Evolutionary conservation across 1,284 basidiomycete species (phyloP), one percentile per base, ranked within the genome.

Genomic region (Trametes polyzona): DNA sequence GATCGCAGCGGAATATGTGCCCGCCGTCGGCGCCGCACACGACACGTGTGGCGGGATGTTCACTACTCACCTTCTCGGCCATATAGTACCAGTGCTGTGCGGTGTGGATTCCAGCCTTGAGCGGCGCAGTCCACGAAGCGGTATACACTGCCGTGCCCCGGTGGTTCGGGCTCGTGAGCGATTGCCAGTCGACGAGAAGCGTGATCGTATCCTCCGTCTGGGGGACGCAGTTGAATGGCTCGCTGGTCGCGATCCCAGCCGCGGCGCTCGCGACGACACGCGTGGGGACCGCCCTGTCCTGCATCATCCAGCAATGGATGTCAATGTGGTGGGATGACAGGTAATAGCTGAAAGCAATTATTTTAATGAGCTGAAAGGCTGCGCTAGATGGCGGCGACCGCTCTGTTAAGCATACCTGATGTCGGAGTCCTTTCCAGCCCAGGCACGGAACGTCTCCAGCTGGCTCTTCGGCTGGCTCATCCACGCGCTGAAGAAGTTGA

Each of bases 381-480:
- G 33, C 47, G 17, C 17, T 14, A 24, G 30, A 21, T 50, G 16
- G 23, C 30, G 12, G 23, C 27, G 36, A 14, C 39, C 32, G 42
- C 24, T 30, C 23, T 9, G 23, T 40, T 42, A 42, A 19, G 55
- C 70, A 44, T 54, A 84, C 87, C 87, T 90, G 73, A 95, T 95
- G 67, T 96, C 94, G 24, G 90, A 93, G 70, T 96, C 94, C 73
- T 89, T 92, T 21, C 95, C 95, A 8, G 94, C 95, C 95, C 95
- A 96, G 17, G 91, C 91, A 59, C 88, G 87, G 84, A 96, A 96
- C 0, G 94, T 96, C 74, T 94, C 92, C 26, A 97, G 81, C 76
- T 97, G 95, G 69, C 85, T 89, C 78, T 97, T 97, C 44, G 95
- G 95, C 72, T 96, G 95, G 67, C 91, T 93, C 95, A 97, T 97